These are phyloP conservation scores for Penicillium palitans DNA, from an alignment of 2,329 filamentous ascomycete genomes.

Conservation along the genomic window DNA sequence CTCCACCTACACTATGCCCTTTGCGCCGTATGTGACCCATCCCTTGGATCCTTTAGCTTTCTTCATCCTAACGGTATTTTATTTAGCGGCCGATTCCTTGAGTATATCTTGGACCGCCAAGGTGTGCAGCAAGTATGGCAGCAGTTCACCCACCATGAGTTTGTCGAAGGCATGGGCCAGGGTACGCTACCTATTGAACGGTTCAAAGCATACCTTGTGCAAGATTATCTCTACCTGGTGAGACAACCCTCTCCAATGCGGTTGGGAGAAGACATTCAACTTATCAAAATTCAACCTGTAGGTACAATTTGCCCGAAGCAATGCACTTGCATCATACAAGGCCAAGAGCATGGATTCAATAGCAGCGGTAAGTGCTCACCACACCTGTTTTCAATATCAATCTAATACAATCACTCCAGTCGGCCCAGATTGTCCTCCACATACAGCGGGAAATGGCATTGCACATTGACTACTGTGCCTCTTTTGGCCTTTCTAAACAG, in stretches of 20 bases:
- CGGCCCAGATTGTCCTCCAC: constrained; percentile 70
- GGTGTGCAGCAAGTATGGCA: constrained; percentile 76
- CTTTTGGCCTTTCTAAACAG: constrained; percentile 72
- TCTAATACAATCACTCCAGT: constrained; percentile 41
- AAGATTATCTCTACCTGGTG: constrained; percentile 89
- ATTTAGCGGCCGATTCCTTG: constrained; percentile 70
- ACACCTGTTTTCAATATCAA: neutral
- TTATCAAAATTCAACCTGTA: constrained; percentile 35
- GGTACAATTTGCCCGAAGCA: constrained; percentile 85
- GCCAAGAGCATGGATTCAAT: constrained; percentile 72
- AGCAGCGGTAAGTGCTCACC: constrained; percentile 56
- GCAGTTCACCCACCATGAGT: constrained; percentile 75
- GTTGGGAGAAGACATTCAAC: neutral
- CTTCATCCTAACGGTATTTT: constrained; percentile 1
- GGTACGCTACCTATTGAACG: constrained; percentile 72
- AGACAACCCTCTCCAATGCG: constrained; percentile 21
- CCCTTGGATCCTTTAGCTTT: neutral
- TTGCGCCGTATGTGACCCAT: constrained; percentile 51
- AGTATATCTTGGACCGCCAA: constrained; percentile 74
- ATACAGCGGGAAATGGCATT: constrained; percentile 77
- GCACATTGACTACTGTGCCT: constrained; percentile 78
- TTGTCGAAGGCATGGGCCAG: constrained; percentile 73
- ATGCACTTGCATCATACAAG: constrained; percentile 84
- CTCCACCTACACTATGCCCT: constrained; percentile 60
- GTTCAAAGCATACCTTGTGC: constrained; percentile 86